phyloP scores from a whole-genome alignment of 176 grass and related monocot species.

The Triticum aestivum region IWGSC_CS_RefSeq_v2.1 NC_057797.1:125835566-125836065 shows the following conservation, averaged over 20 bases:
- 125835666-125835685: not conserved
- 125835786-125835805: conserved; percentile 39
- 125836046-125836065: conserved; percentile 33
- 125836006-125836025: conserved; percentile 33
- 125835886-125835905: conserved; percentile 40
- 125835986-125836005: not conserved
- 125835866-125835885: not conserved
- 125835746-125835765: not conserved
- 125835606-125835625: not conserved
- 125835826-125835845: conserved; percentile 36
- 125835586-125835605: not conserved
- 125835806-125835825: conserved; percentile 48
- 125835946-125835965: not conserved
- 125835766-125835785: not conserved
- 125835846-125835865: conserved; percentile 47
- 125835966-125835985: not conserved
- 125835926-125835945: conserved; percentile 35
- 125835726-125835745: not conserved
- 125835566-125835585: not conserved
- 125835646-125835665: not conserved
- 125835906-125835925: conserved; percentile 12
- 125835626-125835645: not conserved
- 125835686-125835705: not conserved
- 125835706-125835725: not conserved
- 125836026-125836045: conserved; percentile 37